Evolutionary conservation across 805 yeast genomes (phyloP).

Genomic region (Hanseniaspora mollemarum): DNA sequence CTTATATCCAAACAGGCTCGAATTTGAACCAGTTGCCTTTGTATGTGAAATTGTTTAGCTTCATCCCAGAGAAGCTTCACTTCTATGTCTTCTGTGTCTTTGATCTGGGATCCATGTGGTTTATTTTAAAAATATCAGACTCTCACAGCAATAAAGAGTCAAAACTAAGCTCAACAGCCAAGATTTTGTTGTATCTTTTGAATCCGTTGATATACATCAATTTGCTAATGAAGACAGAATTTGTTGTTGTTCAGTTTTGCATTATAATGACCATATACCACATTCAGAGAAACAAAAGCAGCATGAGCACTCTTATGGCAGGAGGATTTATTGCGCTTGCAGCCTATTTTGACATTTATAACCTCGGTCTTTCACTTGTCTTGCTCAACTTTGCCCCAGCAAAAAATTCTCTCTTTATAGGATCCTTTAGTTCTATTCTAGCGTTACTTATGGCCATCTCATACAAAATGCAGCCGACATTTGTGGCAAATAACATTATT

Average conservation of each 20-base stretch:
- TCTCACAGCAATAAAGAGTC: constrained; percentile 11
- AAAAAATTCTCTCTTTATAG: background rate
- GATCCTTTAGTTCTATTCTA: background rate
- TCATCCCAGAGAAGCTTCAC: constrained; percentile 1
- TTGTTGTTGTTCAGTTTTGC: constrained; percentile 47
- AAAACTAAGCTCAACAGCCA: constrained; percentile 21
- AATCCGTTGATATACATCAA: constrained; percentile 72
- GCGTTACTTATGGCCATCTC: background rate
- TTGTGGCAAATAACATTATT: background rate
- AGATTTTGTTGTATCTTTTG: constrained; percentile 56
- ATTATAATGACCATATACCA: constrained; percentile 38
- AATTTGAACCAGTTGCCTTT: constrained; percentile 9
- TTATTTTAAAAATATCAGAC: constrained; percentile 5
- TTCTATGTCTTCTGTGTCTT: constrained; percentile 1
- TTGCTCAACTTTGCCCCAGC: background rate
- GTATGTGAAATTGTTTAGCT: background rate
- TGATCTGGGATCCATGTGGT: constrained; percentile 22
- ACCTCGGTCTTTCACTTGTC: background rate
- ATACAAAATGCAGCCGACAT: background rate
- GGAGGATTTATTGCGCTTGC: background rate
- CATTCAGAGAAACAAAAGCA: constrained; percentile 30
- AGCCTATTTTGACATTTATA: constrained; percentile 4
- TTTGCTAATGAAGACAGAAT: constrained; percentile 57
- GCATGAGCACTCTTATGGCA: background rate
- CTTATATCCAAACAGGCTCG: background rate